These are phyloP conservation scores for Croton laevigatus DNA, from an alignment of 441 rosid genomes.

Conservation along the genomic window DNA sequence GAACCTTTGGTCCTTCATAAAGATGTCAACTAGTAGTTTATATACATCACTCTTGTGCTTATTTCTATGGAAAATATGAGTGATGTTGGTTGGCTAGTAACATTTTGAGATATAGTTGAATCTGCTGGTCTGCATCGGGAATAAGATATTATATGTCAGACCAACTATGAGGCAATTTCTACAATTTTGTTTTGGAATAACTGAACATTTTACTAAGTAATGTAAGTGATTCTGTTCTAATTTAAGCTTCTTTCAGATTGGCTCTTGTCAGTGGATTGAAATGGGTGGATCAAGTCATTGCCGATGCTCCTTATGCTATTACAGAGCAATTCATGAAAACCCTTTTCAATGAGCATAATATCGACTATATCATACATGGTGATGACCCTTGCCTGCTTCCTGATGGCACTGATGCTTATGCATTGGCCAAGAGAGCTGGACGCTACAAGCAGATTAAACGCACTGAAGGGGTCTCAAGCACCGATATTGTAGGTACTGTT, in stretches of 20 bases:
- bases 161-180: background rate
- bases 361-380: slow-evolving; percentile 93
- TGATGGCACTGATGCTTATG: slow-evolving; percentile 97
- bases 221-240: slow-evolving; percentile 1
- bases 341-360: slow-evolving; percentile 78
- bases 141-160: background rate
- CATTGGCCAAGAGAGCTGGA: slow-evolving; percentile 81
- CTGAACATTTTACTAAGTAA: slow-evolving; percentile 1
- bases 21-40: background rate
- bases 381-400: slow-evolving; percentile 98
- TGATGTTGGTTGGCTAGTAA: background rate
- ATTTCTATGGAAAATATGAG: background rate
- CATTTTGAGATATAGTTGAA: background rate
- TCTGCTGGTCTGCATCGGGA: background rate
- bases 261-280: slow-evolving; percentile 86
- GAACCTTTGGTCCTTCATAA: background rate
- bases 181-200: background rate
- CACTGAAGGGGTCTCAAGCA: slow-evolving; percentile 98
- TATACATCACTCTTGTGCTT: background rate
- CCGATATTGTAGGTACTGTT: slow-evolving; percentile 92
- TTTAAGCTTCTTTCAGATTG: slow-evolving; percentile 43
- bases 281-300: slow-evolving; percentile 97
- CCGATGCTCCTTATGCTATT: slow-evolving; percentile 89
- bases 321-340: slow-evolving; percentile 86
- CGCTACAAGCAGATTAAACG: slow-evolving; percentile 98